phyloP scores from a whole-genome alignment of 768 basidiomycete species.

The Mycena belliarum region DNA sequence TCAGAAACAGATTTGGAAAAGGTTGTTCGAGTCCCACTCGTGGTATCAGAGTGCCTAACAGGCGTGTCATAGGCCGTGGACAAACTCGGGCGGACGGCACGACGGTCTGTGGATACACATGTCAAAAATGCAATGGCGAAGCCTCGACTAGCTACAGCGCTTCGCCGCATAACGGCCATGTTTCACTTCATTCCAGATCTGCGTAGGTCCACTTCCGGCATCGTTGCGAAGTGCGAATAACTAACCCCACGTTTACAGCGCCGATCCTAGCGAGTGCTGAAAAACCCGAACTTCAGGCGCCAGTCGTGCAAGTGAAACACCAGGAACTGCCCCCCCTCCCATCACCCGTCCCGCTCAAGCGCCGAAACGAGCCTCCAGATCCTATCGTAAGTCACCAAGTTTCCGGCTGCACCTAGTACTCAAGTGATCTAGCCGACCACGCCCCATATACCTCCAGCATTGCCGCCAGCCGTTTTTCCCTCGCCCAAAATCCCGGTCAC shows the following conservation, averaged over 20 bases:
- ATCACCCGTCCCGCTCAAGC: slow-evolving; percentile 21
- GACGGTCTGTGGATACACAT: slow-evolving; percentile 69
- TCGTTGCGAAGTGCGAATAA: slow-evolving; percentile 4
- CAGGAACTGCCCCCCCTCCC: slow-evolving; percentile 17
- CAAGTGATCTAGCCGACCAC: slow-evolving; percentile 9
- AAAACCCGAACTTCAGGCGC: slow-evolving; percentile 42
- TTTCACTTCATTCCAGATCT: slow-evolving; percentile 66
- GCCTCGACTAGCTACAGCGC: slow-evolving; percentile 64
- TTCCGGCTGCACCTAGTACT: background rate
- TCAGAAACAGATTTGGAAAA: slow-evolving; percentile 64
- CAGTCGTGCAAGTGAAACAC: slow-evolving; percentile 14
- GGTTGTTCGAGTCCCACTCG: slow-evolving; percentile 36
- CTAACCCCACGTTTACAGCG: slow-evolving; percentile 40
- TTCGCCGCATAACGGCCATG: slow-evolving; percentile 71
- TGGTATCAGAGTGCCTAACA: slow-evolving; percentile 8
- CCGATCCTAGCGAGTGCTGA: slow-evolving; percentile 48
- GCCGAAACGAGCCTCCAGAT: slow-evolving; percentile 13
- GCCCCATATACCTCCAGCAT: background rate
- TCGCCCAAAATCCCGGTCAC: slow-evolving; percentile 15
- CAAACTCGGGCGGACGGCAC: slow-evolving; percentile 67
- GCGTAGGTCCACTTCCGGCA: slow-evolving; percentile 48
- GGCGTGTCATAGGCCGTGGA: slow-evolving; percentile 56
- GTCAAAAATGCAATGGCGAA: slow-evolving; percentile 70
- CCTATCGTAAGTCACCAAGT: slow-evolving; percentile 8
- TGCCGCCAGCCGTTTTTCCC: background rate